Evolutionary conservation across 2,329 filamentous ascomycete genomes (phyloP).

Genomic region (Pyrenophora seminiperda): DNA sequence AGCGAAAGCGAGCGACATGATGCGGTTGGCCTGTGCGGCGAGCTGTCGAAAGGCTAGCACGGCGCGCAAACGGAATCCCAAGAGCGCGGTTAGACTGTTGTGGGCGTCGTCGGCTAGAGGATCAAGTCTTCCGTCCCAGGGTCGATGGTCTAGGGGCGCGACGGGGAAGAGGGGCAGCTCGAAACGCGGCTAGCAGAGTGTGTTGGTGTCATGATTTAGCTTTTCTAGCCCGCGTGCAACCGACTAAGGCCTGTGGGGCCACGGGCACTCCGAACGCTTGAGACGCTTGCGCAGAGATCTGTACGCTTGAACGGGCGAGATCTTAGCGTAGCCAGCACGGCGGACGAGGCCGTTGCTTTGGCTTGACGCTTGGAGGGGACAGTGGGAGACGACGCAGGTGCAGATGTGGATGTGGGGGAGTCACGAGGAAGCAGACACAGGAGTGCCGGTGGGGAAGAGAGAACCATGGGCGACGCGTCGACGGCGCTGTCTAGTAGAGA

Average conservation of each 20-base stretch:
- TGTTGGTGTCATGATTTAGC: conserved; percentile 35
- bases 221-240: conserved; percentile 37
- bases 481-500: conserved; percentile 1
- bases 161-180: conserved; percentile 27
- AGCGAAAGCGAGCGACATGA: conserved; percentile 10
- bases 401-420: neutral
- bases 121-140: conserved; percentile 31
- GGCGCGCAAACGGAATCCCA: conserved; percentile 36
- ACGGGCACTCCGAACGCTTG: conserved; percentile 33
- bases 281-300: conserved; percentile 23
- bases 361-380: conserved; percentile 4
- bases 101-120: conserved; percentile 41
- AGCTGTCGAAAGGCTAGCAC: conserved; percentile 12
- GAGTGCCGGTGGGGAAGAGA: neutral
- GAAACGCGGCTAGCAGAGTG: conserved; percentile 14
- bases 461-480: neutral
- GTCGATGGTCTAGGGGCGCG: conserved; percentile 24
- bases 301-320: conserved; percentile 23
- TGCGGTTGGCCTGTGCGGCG: neutral
- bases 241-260: conserved; percentile 26
- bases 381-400: neutral
- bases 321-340: conserved; percentile 23
- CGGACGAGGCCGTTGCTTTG: conserved; percentile 10
- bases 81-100: conserved; percentile 29
- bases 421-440: too few relatives aligned